Base-by-base conservation (phyloP, 768 basidiomycete species). In the Auriscalpium microsporum region DNA sequence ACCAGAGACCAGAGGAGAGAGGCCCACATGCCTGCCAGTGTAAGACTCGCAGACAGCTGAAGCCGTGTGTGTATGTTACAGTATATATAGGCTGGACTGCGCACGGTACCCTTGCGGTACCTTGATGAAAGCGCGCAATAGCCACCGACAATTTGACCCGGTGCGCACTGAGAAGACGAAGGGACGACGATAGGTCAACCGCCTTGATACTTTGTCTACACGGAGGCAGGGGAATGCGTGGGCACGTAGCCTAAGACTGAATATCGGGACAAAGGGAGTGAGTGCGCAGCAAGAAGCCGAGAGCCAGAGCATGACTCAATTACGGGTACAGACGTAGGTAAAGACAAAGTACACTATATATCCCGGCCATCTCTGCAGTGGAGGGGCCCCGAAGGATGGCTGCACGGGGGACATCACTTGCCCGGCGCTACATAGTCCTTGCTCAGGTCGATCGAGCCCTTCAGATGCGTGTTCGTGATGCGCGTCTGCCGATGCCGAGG, bases 381-480 rank as follows among this genome's bases (percentile, higher is more conserved):
- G 40, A 42, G 3, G 17, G 14, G 8, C 4, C 13, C 14, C 40
- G 13, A 42, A 42, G 14, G 13, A 17, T 42, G 40, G 17, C 40
- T 3, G 21, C 50, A 16, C 46, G 21, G 1, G 28, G 11, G 8
- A 11, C 5, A 21, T 60, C 36, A 62, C 42, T 62, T 62, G 52
- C 67, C 63, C 10, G 70, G 70, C 4, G 69, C 60, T 6, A 76
- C 72, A 67, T 82, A 90, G 64, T 92, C 89, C 58, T 80, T 80
- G 46, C 85, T 83, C 50, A 95, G 70, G 70, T 95, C 93, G 73
- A 96, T 87, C 63, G 87, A 83, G 17, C 84, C 87, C 65, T 82
- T 88, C 68, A 94, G 71, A 74, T 95, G 93, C 3, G 86, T 83
- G 63, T 95, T 96, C 40, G 91, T 94, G 62, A 95, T 83, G 63